Evolutionary conservation across 163 green algal species (phyloP).

Genomic region (Coccomyxa subellipsoidea): DNA sequence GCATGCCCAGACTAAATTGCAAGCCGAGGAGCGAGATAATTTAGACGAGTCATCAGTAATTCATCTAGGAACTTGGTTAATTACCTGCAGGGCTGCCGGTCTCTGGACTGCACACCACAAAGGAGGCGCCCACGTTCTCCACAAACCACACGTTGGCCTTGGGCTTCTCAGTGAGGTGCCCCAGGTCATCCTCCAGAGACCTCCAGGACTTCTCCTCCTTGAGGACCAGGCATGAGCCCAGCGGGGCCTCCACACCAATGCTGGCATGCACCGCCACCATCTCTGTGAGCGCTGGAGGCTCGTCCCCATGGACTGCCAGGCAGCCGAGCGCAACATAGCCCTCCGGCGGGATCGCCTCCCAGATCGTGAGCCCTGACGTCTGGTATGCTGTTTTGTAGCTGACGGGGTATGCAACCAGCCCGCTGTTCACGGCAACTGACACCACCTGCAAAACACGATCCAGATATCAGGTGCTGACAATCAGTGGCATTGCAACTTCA

Average conservation of each 20-base stretch:
- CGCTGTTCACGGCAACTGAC: conserved; percentile 73
- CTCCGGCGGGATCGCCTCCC: conserved; percentile 55
- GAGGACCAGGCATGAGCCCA: conserved; percentile 58
- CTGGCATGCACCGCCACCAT: conserved; percentile 59
- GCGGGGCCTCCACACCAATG: conserved; percentile 39
- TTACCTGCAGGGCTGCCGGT: conserved; percentile 21
- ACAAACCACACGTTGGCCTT: conserved; percentile 59
- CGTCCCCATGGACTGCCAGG: conserved; percentile 31
- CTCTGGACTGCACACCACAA: conserved; percentile 46
- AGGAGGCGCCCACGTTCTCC: conserved; percentile 65
- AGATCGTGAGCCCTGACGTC: conserved; percentile 60
- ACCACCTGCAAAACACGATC: conserved; percentile 44
- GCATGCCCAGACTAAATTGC: background rate
- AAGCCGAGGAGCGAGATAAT: background rate
- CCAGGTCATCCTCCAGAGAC: background rate
- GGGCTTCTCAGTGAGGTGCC: conserved; percentile 17
- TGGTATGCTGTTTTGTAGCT: conserved; percentile 47
- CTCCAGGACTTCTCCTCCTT: conserved; percentile 16
- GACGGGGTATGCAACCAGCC: conserved; percentile 61
- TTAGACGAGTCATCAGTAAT: too few relatives aligned
- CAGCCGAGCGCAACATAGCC: conserved; percentile 65
- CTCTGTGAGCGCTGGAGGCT: conserved; percentile 40
- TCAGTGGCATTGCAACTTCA: too few relatives aligned
- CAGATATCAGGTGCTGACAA: background rate
- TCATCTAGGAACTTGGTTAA: too few relatives aligned